A percentile compares a stretch with the other conserved stretches of the same genome.
Evolutionary conservation across 805 yeast genomes (phyloP).

Genomic region (Starmerella stellata): DNA sequence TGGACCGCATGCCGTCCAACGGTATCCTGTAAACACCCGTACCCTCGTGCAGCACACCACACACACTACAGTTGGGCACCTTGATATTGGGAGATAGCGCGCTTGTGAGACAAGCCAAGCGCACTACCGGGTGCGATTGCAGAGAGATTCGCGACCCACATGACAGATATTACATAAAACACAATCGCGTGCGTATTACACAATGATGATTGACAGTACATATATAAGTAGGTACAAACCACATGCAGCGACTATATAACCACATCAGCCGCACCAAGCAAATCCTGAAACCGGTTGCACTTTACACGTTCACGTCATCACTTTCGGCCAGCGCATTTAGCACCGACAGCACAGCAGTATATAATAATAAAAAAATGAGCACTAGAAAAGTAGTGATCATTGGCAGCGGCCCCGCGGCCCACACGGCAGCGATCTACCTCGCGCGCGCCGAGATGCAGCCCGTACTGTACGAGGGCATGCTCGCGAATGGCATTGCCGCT

Average conservation of each 20-base stretch:
- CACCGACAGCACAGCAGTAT: neutral
- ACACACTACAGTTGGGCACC: too few relatives aligned
- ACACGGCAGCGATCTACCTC: conserved; percentile 93
- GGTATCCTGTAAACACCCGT: too few relatives aligned
- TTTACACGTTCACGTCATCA: neutral
- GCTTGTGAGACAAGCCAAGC: neutral
- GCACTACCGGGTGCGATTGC: neutral
- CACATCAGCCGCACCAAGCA: neutral
- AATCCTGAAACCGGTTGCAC: neutral
- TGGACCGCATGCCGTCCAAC: too few relatives aligned
- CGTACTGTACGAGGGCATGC: conserved; percentile 81
- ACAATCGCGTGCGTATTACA: neutral
- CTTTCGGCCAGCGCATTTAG: neutral
- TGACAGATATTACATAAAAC: too few relatives aligned
- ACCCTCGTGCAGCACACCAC: too few relatives aligned
- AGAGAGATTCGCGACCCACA: too few relatives aligned
- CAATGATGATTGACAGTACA: neutral
- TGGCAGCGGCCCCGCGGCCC: conserved; percentile 99
- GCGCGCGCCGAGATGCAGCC: conserved; percentile 95
- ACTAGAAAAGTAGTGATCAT: conserved; percentile 20
- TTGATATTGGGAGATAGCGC: too few relatives aligned
- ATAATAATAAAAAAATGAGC: neutral
- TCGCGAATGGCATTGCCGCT: conserved; percentile 96
- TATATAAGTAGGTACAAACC: neutral
- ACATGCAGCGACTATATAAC: neutral